Percentiles rank a stretch among this genome's conserved stretches.
phyloP scores from a whole-genome alignment of 495 filamentous ascomycete genomes.

The Cladorrhinum samala region DNA sequence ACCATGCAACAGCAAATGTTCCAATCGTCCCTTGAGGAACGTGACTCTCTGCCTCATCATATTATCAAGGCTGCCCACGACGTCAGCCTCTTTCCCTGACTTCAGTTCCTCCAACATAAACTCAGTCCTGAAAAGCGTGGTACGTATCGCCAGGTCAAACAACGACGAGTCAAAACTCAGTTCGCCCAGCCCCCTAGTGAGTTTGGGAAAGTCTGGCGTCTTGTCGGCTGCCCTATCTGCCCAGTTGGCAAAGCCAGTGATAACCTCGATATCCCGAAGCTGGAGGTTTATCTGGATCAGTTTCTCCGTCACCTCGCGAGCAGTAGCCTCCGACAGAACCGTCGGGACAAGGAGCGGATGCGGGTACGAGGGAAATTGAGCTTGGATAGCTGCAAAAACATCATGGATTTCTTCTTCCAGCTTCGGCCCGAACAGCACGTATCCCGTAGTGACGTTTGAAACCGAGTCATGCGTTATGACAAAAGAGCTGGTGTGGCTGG shows the following conservation, averaged over 20 bases:
- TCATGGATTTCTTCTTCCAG: not conserved
- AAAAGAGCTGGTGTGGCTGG: not conserved
- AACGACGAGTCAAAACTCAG: not conserved
- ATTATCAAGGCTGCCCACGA: not conserved
- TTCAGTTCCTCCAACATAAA: not conserved
- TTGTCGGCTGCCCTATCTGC: not conserved
- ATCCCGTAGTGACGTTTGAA: not conserved
- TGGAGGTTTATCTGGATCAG: no score
- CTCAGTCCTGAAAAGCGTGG: not conserved
- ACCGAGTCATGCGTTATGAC: not conserved
- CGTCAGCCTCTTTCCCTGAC: no score
- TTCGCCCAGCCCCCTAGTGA: not conserved
- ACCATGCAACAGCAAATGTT: not conserved
- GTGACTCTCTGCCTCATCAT: not conserved
- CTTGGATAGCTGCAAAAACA: not conserved
- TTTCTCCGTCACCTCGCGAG: no score
- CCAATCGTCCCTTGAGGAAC: not conserved
- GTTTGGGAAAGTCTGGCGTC: not conserved
- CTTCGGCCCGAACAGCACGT: no score
- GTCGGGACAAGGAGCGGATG: no score
- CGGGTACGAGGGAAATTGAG: not conserved
- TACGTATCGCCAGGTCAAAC: not conserved
- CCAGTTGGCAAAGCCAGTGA: not conserved
- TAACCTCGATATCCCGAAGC: not conserved
- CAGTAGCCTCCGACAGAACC: no score